Percentiles rank a stretch among this genome's conserved stretches.
Conservation (phyloP, 2,329 filamentous ascomycete species). For the Tolypocladium cylindrosporum region DNA sequence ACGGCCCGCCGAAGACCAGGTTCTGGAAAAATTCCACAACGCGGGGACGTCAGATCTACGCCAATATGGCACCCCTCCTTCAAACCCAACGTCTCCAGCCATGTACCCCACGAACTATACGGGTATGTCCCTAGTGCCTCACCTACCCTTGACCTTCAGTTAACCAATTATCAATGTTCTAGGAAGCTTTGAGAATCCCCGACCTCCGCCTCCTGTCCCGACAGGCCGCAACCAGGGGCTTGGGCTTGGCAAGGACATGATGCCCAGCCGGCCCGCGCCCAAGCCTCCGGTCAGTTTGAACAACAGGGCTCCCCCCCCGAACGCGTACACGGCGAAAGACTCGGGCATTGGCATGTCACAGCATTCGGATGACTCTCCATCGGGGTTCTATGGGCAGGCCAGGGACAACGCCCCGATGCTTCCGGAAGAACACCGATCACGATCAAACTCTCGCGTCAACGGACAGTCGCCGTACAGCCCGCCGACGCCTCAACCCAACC, state of each 20-base stretch:
- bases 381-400: conserved; percentile 32
- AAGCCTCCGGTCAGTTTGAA: conserved; percentile 65
- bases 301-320: conserved; percentile 44
- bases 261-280: conserved; percentile 78
- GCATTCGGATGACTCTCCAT: conserved; percentile 43
- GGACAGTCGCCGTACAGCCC: conserved; percentile 40
- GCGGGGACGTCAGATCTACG: conserved; percentile 52
- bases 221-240: conserved; percentile 35
- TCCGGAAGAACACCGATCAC: conserved; percentile 56
- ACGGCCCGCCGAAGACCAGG: conserved; percentile 68
- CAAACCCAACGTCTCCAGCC: conserved; percentile 39
- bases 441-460: conserved; percentile 57
- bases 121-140: conserved; percentile 55
- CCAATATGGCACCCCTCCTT: conserved; percentile 29
- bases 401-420: conserved; percentile 52
- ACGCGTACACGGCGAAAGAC: conserved; percentile 43
- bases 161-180: background rate
- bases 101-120: conserved; percentile 45
- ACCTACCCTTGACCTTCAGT: background rate
- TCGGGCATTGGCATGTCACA: conserved; percentile 54
- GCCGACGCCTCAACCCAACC: conserved; percentile 25
- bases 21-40: conserved; percentile 94
- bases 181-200: conserved; percentile 94
- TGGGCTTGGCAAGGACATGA: conserved; percentile 36
- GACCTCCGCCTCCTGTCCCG: conserved; percentile 84